These are phyloP conservation scores for Exophiala spinifera DNA, from an alignment of 2,329 filamentous ascomycete genomes.

Conservation along the genomic window DNA sequence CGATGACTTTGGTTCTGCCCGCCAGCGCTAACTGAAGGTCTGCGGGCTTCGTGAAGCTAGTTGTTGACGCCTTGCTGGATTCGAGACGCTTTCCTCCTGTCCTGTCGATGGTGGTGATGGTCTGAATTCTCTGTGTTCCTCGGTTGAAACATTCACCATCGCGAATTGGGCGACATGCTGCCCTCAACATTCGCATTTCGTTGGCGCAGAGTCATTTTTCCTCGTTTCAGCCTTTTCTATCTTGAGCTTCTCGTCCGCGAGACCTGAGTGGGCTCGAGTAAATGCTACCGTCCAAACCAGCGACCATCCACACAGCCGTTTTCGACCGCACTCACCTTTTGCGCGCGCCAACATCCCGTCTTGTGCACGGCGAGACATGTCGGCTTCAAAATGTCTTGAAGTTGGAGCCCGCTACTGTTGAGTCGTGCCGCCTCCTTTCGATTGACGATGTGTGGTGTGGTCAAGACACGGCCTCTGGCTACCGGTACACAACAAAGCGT, in stretches of 20 bases:
- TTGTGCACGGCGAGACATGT: neutral
- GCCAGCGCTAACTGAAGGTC: neutral
- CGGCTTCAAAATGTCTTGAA: slow-evolving; percentile 25
- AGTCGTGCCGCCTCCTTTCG: neutral
- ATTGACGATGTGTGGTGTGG: slow-evolving; percentile 1
- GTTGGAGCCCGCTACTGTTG: slow-evolving; percentile 3
- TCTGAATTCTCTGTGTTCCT: neutral
- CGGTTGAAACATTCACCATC: slow-evolving; percentile 3
- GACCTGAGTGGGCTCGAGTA: slow-evolving; percentile 1
- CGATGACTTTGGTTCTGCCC: neutral
- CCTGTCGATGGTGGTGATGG: too few species aligned
- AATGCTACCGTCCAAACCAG: too few species aligned
- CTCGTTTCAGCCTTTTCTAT: slow-evolving; percentile 20
- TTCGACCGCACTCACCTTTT: neutral
- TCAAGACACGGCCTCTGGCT: too few species aligned
- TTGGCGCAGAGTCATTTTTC: neutral
- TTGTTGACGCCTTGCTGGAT: neutral
- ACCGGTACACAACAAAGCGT: too few species aligned
- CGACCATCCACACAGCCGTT: neutral
- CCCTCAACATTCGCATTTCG: neutral
- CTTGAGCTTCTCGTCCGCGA: slow-evolving; percentile 2
- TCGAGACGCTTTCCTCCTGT: too few species aligned
- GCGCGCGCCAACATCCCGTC: slow-evolving; percentile 13
- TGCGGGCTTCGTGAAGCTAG: neutral
- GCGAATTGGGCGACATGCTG: neutral